Evolutionary conservation across 106 monocot genomes (phyloP).

Genomic region (Dendrobium huoshanense): DNA sequence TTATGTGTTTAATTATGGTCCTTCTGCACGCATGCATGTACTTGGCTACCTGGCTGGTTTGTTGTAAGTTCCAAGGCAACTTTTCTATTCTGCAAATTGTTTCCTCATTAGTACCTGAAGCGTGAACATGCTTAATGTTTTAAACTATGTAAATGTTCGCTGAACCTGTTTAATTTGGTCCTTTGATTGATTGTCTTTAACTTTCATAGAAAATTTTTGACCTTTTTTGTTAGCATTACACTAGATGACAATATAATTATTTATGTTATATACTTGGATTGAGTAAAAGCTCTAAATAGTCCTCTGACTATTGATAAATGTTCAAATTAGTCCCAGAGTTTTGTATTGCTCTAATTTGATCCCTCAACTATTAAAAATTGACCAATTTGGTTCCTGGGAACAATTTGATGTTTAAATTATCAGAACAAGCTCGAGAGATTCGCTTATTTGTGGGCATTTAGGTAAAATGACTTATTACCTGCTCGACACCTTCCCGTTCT

Average conservation of each 20-base stretch:
- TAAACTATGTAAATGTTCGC: not conserved
- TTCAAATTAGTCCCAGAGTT: not conserved
- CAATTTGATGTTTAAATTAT: too few species aligned
- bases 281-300: not conserved
- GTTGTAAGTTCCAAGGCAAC: constrained; percentile 41
- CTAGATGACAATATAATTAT: not conserved
- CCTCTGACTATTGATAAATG: too few species aligned
- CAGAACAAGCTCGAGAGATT: too few species aligned
- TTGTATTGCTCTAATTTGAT: not conserved
- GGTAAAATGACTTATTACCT: too few species aligned
- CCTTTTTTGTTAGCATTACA: not conserved
- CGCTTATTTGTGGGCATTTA: too few species aligned
- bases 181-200: not conserved
- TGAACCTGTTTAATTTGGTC: not conserved
- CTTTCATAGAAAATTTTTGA: not conserved
- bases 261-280: not conserved
- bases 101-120: not conserved
- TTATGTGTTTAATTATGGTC: constrained; percentile 59
- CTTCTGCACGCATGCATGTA: constrained; percentile 68
- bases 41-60: constrained; percentile 64
- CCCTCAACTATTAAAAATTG: too few species aligned
- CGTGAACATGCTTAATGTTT: not conserved
- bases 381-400: too few species aligned
- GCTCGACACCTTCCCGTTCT: too few species aligned
- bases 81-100: not conserved